These are phyloP conservation scores for Candida patagonica DNA, from an alignment of 805 yeast species.

Conservation along the genomic window DNA sequence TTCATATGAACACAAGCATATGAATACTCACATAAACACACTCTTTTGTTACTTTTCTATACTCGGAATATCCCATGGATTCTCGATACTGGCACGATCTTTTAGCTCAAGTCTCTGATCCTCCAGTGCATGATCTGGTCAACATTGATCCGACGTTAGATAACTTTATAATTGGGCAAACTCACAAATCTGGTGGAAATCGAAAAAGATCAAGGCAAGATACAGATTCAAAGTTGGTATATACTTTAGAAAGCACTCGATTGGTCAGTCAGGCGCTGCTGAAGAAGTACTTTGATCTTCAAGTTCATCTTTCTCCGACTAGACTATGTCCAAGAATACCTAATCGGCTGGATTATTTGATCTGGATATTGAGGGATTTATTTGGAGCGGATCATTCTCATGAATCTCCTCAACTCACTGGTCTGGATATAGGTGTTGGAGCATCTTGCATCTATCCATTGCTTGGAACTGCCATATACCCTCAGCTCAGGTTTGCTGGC, in stretches of 20 bases:
- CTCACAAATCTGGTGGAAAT: neutral
- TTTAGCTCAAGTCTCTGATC: too few relatives aligned
- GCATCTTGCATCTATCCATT: slow-evolving; percentile 40
- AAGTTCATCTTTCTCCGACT: slow-evolving; percentile 7
- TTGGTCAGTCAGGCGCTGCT: slow-evolving; percentile 10
- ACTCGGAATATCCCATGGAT: too few relatives aligned
- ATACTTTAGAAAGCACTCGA: slow-evolving; percentile 7
- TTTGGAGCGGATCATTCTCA: slow-evolving; percentile 6
- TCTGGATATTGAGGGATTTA: slow-evolving; percentile 22
- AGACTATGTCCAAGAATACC: slow-evolving; percentile 18
- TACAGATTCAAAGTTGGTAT: neutral
- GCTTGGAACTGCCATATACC: slow-evolving; percentile 25
- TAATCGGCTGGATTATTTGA: slow-evolving; percentile 23
- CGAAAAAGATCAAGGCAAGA: neutral
- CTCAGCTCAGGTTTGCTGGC: slow-evolving; percentile 29
- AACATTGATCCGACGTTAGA: too few relatives aligned
- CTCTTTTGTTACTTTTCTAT: too few relatives aligned
- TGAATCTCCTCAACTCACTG: neutral
- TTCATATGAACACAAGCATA: too few relatives aligned
- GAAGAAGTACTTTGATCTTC: slow-evolving; percentile 11
- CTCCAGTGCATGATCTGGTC: too few relatives aligned
- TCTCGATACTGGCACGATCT: too few relatives aligned
- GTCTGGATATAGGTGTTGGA: slow-evolving; percentile 43
- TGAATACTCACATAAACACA: too few relatives aligned
- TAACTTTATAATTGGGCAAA: too few relatives aligned